Base-by-base conservation (phyloP, 2,329 filamentous ascomycete genomes). In the Penicillium concentricum region DNA sequence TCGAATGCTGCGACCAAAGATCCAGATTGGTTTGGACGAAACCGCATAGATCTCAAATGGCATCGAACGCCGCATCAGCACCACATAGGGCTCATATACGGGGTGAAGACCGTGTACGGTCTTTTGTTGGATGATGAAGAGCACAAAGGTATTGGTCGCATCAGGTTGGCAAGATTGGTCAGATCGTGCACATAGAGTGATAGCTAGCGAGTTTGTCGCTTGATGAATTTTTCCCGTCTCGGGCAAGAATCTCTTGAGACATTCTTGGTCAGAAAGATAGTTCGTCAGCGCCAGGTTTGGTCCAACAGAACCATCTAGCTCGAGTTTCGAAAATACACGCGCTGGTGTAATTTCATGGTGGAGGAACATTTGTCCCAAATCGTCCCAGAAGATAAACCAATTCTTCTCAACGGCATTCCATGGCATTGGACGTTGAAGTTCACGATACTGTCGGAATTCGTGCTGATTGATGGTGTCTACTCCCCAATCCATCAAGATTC, bases 341-440 rank as follows among this genome's bases (percentile, higher is more conserved):
- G 71, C 71, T 0, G 83, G 83, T 0, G 66, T 61, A 2, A 84
- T 65, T 59, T 85, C 82, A 66, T 84, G 79, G 65, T 86, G 83
- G 1, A 76, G 74, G 64, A 84, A 84, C 48, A 78, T 69, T 20
- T 75, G 66, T 5, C 76, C 78, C 0, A 72, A 56, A 0, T 58
- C 56, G 59, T 85, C 83, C 84, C 84, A 87, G 71, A 86, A 87
- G 2, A 83, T 58, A 61, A 86, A 87, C 75, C 78, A 87, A 63
- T 87, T 87, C 78, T 86, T 86, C 70, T 87, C 84, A 26, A 86
- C 63, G 0, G 62, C 35, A 3, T 67, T 64, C 62, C 73, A 80
- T 0, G 80, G 78, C 2, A 62, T 56, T 0, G 82, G 83, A 0
- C 83, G 74, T 37, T 81, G 78, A 3, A 87, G 67, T 59, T 86